Evolutionary conservation across 192 early-diverging fungal genomes (phyloP), one percentile per base, ranked within the genome.

Genomic region (Irineochytrium annulatum): DNA sequence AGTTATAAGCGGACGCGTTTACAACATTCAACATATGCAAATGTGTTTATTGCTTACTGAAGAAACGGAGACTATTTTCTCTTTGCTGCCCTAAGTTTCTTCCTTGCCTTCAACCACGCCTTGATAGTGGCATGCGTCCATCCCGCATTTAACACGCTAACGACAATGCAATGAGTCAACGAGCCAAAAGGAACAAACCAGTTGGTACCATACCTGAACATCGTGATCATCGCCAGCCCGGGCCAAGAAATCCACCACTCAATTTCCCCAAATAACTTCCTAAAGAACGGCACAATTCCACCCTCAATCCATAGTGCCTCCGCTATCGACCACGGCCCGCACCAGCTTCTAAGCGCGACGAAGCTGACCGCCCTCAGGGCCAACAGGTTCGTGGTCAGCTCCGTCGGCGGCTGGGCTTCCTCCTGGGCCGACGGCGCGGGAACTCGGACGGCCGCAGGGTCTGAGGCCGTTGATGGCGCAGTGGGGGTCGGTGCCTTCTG

Each of bases 101-200:
- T 49, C 24, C 26, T 24, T 22, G 17, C 46, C 46, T 17, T 17
- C 46, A 49, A 49, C 46, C 46, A 8, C 13, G 22, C 46, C 46
- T 49, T 49, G 6, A 49, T 24, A 49, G 46, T 49, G 17, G 46
- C 46, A 14, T 22, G 6, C 46, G 46, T 49, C 46, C 46, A 49
- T 6, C 6, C 46, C 6, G 17, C 46, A 49, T 49, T 49, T 24
- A 49, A 22, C 11, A 49, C 22, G 17, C 6, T 24, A 22, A 49
- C 13, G 17, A 8, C 24, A 49, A 8, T 6, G 17, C 6, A 8
- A 14, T 22, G 13, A 14, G 26, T 24, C 11, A 49, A 8, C 22
- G 17, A 14, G 5, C 17, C 17, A 14, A 49, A 14, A 6, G 17
- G 17, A 49, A 49, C 22, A 22, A 22, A 49, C 46, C 46, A 49